These are phyloP conservation scores for Suhomyces pyralidae DNA, from an alignment of 805 yeast genomes.

Conservation along the genomic window DNA sequence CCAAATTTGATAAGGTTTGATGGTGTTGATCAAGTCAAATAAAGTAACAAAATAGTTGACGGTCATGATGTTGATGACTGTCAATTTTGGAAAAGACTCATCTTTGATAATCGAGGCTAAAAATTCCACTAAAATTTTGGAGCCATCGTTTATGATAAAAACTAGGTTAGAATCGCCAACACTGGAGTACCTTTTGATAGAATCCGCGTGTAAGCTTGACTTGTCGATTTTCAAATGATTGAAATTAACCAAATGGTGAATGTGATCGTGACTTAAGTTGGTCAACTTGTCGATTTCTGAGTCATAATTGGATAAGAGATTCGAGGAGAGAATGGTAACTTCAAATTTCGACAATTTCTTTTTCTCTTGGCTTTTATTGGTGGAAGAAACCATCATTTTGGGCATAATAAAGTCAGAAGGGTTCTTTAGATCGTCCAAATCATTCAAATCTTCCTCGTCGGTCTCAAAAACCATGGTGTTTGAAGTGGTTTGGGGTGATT, in stretches of 20 bases:
- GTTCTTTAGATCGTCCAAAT: conserved; percentile 10
- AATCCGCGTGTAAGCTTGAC: background rate
- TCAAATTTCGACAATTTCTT: conserved; percentile 9
- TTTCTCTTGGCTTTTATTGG: background rate
- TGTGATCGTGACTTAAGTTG: conserved; percentile 13
- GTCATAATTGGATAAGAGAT: conserved; percentile 14
- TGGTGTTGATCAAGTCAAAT: conserved; percentile 31
- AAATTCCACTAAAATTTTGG: conserved; percentile 24
- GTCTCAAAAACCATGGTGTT: conserved; percentile 41
- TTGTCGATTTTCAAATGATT: conserved; percentile 12
- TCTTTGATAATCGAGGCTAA: conserved; percentile 12
- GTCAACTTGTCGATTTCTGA: conserved; percentile 17
- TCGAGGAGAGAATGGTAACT: conserved; percentile 23
- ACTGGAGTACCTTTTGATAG: background rate
- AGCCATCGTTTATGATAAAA: conserved; percentile 40
- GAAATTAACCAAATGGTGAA: conserved; percentile 11
- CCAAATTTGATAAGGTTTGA: conserved; percentile 39
- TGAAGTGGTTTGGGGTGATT: conserved; percentile 14
- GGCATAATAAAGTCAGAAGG: conserved; percentile 39
- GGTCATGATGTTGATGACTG: conserved; percentile 38
- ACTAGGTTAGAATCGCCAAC: conserved; percentile 26
- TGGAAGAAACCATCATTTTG: conserved; percentile 21
- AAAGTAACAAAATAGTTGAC: conserved; percentile 39
- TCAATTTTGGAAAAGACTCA: conserved; percentile 21
- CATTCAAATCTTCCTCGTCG: conserved; percentile 19